Evolutionary conservation across 2,329 filamentous ascomycete genomes (phyloP), one percentile per base, ranked within the genome.

Genomic region (Mycosphaerella arachidis): DNA sequence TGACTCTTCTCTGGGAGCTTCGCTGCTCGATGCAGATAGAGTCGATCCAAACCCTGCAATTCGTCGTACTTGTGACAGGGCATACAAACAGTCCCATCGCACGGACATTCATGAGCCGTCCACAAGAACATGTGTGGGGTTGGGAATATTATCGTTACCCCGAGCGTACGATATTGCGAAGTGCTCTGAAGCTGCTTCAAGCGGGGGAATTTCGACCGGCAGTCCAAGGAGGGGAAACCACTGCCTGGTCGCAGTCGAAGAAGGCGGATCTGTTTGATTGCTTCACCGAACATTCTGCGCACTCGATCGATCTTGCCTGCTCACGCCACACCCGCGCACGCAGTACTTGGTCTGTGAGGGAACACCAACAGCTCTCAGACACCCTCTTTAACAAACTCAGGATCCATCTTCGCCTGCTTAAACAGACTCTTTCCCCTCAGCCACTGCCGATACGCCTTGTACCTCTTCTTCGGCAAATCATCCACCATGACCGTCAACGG

Each of bases 391-490:
- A 31, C 30, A 30, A 52, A 81, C 71, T 81, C 79, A 1, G 79
- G 79, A 75, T 81, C 79, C 43, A 81, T 77, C 67, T 81, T 81
- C 62, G 79, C 81, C 80, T 97, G 92, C 77, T 97, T 97, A 75
- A 97, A 97, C 70, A 97, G 83, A 69, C 91, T 96, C 79, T 97
- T 97, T 18, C 93, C 93, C 63, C 87, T 62, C 71, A 99, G 80
- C 93, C 94, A 99, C 76, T 97, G 95, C 70, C 88, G 81, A 76
- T 99, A 99, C 9, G 92, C 90, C 77, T 96, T 97, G 75, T 99
- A 99, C 67, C 94, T 82, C 82, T 97, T 97, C 83, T 96, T 97
- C 45, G 84, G 82, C 50, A 86, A 82, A 74, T 97, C 94, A 70
- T 95, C 92, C 48, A 92, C 88, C 1, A 86, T 87, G 13, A 97